phyloP scores from a whole-genome alignment of 257 asterid species.

The Anisodus tanguticus region DNA sequence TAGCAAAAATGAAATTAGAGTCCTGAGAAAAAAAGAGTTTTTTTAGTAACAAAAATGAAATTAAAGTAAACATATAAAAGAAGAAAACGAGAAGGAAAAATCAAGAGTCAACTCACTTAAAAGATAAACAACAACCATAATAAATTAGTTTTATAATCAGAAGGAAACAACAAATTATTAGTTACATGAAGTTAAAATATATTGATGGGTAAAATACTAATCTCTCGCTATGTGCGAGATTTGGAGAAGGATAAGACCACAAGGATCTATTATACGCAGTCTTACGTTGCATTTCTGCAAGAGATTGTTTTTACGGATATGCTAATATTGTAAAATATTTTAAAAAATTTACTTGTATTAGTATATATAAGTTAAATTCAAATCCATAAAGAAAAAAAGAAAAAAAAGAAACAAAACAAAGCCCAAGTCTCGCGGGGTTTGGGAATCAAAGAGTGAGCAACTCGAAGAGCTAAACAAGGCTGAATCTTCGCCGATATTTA shows the following conservation, averaged over 20 bases:
- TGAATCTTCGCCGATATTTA: constrained; percentile 71
- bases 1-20: no score
- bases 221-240: no score
- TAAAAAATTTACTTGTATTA: not conserved
- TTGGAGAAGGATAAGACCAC: no score
- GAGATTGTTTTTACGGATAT: no score
- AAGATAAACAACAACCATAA: not conserved
- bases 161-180: not conserved
- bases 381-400: not conserved
- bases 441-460: constrained; percentile 48
- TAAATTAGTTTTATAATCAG: no score
- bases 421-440: constrained; percentile 68
- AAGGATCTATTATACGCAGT: no score
- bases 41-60: not conserved
- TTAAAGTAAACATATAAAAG: constrained; percentile 1
- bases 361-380: not conserved
- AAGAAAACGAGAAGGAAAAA: not conserved
- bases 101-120: not conserved
- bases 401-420: constrained; percentile 3
- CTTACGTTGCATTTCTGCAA: no score
- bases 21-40: no score
- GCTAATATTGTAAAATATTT: not conserved
- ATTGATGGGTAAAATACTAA: not conserved
- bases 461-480: constrained; percentile 89
- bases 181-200: not conserved